phyloP scores from a whole-genome alignment of 371 early-diverging fungal genomes.

The Mucor indicus region DNA sequence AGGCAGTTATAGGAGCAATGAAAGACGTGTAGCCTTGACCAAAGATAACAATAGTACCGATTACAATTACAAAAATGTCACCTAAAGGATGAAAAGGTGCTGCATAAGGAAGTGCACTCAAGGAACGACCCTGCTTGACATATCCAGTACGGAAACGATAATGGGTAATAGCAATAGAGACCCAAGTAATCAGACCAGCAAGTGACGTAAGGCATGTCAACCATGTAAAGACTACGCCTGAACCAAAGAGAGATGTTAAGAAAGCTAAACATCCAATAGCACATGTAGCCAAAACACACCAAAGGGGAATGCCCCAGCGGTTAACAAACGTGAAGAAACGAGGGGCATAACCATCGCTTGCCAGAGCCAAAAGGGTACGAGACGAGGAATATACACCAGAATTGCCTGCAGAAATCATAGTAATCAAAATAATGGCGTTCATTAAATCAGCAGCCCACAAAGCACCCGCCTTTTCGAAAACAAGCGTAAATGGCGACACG shows the following conservation, averaged over 20 bases:
- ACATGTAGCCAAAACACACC: constrained; percentile 56
- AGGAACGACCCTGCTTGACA: constrained; percentile 61
- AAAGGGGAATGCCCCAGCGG: constrained; percentile 64
- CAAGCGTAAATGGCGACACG: constrained; percentile 73
- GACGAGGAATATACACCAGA: constrained; percentile 76
- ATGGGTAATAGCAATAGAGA: constrained; percentile 75
- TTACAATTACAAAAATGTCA: constrained; percentile 62
- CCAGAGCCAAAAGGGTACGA: constrained; percentile 68
- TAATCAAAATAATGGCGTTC: constrained; percentile 77
- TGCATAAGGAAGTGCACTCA: constrained; percentile 68
- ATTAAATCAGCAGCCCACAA: constrained; percentile 67
- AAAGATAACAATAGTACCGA: constrained; percentile 61
- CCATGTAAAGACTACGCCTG: constrained; percentile 74
- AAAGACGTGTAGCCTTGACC: constrained; percentile 68
- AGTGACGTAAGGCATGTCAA: constrained; percentile 68
- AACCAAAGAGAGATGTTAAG: constrained; percentile 50
- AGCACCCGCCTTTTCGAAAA: constrained; percentile 69
- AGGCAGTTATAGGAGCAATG: constrained; percentile 43
- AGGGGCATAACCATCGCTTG: constrained; percentile 71
- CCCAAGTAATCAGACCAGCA: constrained; percentile 83
- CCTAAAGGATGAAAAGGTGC: constrained; percentile 73
- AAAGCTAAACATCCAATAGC: constrained; percentile 62
- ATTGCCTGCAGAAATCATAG: constrained; percentile 78
- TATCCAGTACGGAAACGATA: constrained; percentile 84
- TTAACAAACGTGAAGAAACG: constrained; percentile 56